A percentile compares a stretch with the other conserved stretches of the same genome.
phyloP scores from a whole-genome alignment of 2,329 filamentous ascomycete genomes.

The Beauveria scarabaeidicola region DNA sequence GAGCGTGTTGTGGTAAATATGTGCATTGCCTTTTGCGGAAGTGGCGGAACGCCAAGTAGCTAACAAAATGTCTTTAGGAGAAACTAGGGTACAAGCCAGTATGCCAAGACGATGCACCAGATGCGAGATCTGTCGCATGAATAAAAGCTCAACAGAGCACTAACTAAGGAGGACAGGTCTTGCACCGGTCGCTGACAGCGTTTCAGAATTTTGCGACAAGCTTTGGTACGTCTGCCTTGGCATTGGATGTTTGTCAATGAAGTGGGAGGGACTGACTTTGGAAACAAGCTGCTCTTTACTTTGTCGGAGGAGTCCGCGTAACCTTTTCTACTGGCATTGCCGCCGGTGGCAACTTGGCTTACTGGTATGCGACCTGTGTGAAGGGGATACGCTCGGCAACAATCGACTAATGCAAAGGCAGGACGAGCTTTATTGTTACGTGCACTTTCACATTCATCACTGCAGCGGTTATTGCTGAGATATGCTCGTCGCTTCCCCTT shows the following conservation, averaged over 20 bases:
- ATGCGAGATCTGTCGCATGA: neutral
- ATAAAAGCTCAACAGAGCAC: neutral
- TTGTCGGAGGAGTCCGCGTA: slow-evolving; percentile 50
- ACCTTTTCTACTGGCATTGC: slow-evolving; percentile 56
- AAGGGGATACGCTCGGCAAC: neutral
- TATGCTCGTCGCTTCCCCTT: slow-evolving; percentile 50
- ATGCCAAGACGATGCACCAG: neutral
- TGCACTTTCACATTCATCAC: slow-evolving; percentile 54
- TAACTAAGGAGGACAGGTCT: slow-evolving; percentile 30
- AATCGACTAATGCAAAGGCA: neutral
- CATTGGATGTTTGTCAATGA: neutral
- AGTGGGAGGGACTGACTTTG: slow-evolving; percentile 9
- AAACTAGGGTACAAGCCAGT: slow-evolving; percentile 21
- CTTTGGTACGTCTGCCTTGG: slow-evolving; percentile 36
- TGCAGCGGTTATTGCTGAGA: slow-evolving; percentile 50
- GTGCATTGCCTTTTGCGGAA: neutral
- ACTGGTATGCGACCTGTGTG: slow-evolving; percentile 37
- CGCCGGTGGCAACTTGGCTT: slow-evolving; percentile 51
- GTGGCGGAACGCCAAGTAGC: neutral
- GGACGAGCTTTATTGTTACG: slow-evolving; percentile 52
- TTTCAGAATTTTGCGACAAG: slow-evolving; percentile 53
- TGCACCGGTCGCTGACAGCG: slow-evolving; percentile 48
- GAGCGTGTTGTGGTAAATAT: neutral
- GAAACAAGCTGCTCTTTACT: slow-evolving; percentile 47
- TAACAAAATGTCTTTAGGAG: slow-evolving; percentile 12